Evolutionary conservation across 208 protist genomes (phyloP).

Genomic region (Leishmania lainsoni): DNA sequence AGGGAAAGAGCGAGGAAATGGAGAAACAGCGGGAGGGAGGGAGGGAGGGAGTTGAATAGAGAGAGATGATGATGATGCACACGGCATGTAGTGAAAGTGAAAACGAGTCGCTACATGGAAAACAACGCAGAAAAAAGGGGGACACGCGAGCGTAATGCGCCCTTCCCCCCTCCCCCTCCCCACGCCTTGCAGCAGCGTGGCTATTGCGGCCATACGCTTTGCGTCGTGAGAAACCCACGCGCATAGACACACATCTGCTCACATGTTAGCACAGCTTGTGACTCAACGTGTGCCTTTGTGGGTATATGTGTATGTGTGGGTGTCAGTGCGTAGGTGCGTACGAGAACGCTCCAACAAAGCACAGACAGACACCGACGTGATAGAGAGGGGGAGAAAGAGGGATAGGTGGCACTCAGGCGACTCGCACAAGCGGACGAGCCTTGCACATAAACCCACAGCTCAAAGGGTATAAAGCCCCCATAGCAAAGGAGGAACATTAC

Average conservation of each 20-base stretch:
- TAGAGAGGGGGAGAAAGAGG: neutral
- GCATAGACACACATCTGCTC: neutral
- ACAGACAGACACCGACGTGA: neutral
- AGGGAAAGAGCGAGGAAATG: conserved; percentile 8
- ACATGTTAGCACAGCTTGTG: neutral
- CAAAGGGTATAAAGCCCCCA: neutral
- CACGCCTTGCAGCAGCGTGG: neutral
- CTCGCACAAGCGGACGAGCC: neutral
- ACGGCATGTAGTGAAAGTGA: neutral
- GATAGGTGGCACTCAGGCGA: neutral
- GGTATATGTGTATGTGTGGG: neutral
- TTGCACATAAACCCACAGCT: neutral
- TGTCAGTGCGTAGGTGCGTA: neutral
- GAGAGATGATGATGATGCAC: neutral
- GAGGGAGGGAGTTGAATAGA: neutral
- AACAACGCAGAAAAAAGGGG: neutral
- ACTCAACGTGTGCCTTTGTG: neutral
- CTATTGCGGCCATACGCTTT: neutral
- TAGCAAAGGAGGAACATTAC: neutral
- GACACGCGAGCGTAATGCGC: neutral
- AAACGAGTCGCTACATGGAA: neutral
- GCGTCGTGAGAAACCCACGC: neutral
- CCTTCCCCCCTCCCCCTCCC: neutral
- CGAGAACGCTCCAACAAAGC: neutral
- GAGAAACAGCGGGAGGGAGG: neutral